These are phyloP conservation scores for Mucor indicus DNA, from an alignment of 371 early-diverging fungal species.

Conservation along the genomic window DNA sequence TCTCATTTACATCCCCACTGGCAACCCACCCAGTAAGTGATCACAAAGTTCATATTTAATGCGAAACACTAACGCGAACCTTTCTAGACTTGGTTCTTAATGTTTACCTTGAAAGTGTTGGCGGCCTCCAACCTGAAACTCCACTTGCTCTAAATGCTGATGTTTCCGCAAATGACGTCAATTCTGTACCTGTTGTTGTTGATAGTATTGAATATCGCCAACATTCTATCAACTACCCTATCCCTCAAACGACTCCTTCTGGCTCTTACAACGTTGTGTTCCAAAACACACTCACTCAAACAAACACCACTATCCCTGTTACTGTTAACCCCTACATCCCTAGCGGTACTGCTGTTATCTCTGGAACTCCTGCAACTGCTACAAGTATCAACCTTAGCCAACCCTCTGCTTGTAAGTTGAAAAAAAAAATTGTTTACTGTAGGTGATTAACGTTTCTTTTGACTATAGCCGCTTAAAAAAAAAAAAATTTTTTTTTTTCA, in stretches of 20 bases:
- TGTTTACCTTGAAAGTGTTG: conserved; percentile 7
- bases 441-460: too few species aligned
- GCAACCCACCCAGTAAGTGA: conserved; percentile 5
- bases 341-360: neutral
- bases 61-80: neutral
- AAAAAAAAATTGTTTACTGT: too few species aligned
- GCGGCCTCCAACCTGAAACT: neutral
- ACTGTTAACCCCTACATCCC: neutral
- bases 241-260: conserved; percentile 21
- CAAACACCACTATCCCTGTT: conserved; percentile 6
- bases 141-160: conserved; percentile 28
- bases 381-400: too few species aligned
- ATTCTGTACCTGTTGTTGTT: conserved; percentile 3
- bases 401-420: too few species aligned
- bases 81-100: conserved; percentile 14
- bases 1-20: conserved; percentile 13
- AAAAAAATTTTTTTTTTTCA: too few species aligned
- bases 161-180: conserved; percentile 2
- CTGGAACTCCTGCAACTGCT: neutral
- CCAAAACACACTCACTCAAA: conserved; percentile 12
- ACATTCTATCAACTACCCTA: conserved; percentile 33
- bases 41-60: neutral
- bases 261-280: conserved; percentile 34
- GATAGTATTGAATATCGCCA: conserved; percentile 28
- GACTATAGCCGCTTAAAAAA: too few species aligned